Conservation (phyloP, 1,284 basidiomycete genomes). For the Gastroboletus turbinatus region DNA sequence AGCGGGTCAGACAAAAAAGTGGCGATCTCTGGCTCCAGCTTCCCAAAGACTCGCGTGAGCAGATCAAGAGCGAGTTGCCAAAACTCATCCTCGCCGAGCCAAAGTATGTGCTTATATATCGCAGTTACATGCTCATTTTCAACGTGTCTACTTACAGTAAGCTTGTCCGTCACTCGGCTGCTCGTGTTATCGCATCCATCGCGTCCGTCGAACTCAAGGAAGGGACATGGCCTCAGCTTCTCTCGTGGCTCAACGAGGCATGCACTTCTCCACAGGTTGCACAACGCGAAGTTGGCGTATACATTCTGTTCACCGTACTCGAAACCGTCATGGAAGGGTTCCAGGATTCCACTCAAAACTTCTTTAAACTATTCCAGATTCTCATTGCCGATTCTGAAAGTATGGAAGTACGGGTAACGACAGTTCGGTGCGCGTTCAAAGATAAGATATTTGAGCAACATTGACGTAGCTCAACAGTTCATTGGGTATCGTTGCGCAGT, state of each 20-base stretch:
- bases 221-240: slow-evolving; percentile 84
- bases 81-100: slow-evolving; percentile 79
- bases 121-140: background rate
- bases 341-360: slow-evolving; percentile 71
- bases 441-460: background rate
- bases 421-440: slow-evolving; percentile 60
- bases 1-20: slow-evolving; percentile 82
- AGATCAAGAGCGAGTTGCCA: slow-evolving; percentile 87
- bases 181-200: slow-evolving; percentile 92
- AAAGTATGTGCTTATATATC: slow-evolving; percentile 51
- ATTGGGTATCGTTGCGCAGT: slow-evolving; percentile 91
- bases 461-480: slow-evolving; percentile 49
- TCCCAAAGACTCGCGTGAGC: slow-evolving; percentile 66
- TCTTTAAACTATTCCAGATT: slow-evolving; percentile 82
- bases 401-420: slow-evolving; percentile 89
- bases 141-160: slow-evolving; percentile 48
- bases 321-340: slow-evolving; percentile 92
- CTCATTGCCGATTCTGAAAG: slow-evolving; percentile 89
- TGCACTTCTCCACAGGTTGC: slow-evolving; percentile 67
- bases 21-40: slow-evolving; percentile 85
- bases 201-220: slow-evolving; percentile 86
- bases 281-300: slow-evolving; percentile 91
- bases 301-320: slow-evolving; percentile 89
- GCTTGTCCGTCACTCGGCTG: slow-evolving; percentile 86
- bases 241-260: slow-evolving; percentile 86